phyloP scores from a whole-genome alignment of 148 eudicot species.

The Fagopyrum esculentum region DNA sequence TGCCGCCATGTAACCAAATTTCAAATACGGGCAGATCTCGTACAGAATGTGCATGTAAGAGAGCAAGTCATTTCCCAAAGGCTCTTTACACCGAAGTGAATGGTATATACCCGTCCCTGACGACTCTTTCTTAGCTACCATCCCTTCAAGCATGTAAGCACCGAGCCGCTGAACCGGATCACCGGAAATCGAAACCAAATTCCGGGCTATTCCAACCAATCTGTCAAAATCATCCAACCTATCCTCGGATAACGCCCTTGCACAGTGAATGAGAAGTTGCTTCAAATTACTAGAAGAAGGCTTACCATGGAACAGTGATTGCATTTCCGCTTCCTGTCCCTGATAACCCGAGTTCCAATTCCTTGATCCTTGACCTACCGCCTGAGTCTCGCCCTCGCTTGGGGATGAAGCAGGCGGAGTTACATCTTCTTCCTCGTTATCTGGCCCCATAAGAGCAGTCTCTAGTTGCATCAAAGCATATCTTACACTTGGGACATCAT shows the following conservation, averaged over 20 bases:
- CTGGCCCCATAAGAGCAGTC: constrained; percentile 63
- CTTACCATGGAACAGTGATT: constrained; percentile 25
- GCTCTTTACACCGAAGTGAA: constrained; percentile 68
- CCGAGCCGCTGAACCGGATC: constrained; percentile 91
- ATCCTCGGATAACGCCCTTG: constrained; percentile 60
- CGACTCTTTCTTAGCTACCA: constrained; percentile 61
- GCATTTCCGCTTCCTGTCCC: constrained; percentile 24
- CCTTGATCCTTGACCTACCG: neutral
- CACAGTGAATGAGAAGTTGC: constrained; percentile 62
- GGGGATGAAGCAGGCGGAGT: constrained; percentile 22
- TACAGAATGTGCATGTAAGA: constrained; percentile 90
- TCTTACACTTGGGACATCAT: constrained; percentile 26
- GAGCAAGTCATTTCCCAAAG: constrained; percentile 65
- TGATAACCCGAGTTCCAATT: neutral
- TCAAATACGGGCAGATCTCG: constrained; percentile 77
- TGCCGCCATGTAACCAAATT: constrained; percentile 90
- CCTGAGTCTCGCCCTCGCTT: constrained; percentile 9
- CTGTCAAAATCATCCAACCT: constrained; percentile 51
- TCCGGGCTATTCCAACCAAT: constrained; percentile 40
- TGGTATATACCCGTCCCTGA: constrained; percentile 72
- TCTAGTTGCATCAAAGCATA: constrained; percentile 57
- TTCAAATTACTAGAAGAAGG: constrained; percentile 51
- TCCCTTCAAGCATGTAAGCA: constrained; percentile 84
- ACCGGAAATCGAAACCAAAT: constrained; percentile 59
- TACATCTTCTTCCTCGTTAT: constrained; percentile 30